phyloP scores from a whole-genome alignment of 2,329 filamentous ascomycete species.

The Fusarium subglutinans region DNA sequence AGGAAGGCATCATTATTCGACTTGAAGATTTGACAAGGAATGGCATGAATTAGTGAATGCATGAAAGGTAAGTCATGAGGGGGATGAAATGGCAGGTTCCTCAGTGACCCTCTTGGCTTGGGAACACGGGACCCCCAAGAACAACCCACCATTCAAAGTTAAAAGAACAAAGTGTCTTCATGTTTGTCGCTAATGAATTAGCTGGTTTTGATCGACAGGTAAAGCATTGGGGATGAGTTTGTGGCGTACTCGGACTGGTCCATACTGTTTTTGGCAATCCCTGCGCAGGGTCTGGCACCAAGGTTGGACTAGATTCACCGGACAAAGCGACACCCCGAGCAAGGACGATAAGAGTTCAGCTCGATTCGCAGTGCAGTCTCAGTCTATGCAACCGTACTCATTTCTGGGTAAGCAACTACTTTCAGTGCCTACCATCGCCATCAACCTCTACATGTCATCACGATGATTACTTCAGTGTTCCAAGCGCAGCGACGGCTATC shows the following conservation, averaged over 20 bases:
- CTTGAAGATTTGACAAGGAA: fast-evolving
- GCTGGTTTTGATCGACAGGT: fast-evolving
- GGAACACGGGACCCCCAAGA: fast-evolving
- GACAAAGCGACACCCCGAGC: too few relatives aligned
- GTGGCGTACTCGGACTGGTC: fast-evolving
- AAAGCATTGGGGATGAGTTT: too few relatives aligned
- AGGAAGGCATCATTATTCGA: not conserved
- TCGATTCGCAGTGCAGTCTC: fast-evolving
- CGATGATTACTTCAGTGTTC: not conserved
- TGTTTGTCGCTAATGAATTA: fast-evolving
- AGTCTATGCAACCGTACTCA: not conserved
- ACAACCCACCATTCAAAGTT: not conserved
- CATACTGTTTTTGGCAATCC: not conserved
- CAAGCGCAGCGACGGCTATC: not conserved
- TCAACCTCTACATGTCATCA: not conserved
- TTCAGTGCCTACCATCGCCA: too few relatives aligned
- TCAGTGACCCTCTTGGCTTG: not conserved
- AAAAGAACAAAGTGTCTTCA: not conserved
- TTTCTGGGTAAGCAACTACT: not conserved
- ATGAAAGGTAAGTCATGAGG: fast-evolving
- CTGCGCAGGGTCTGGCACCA: not conserved
- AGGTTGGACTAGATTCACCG: not conserved
- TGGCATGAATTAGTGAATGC: not conserved
- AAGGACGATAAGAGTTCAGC: not conserved
- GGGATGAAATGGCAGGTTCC: not conserved